Conservation (phyloP, 345 rosid genomes). For the Gynandropsis gynandra region DNA sequence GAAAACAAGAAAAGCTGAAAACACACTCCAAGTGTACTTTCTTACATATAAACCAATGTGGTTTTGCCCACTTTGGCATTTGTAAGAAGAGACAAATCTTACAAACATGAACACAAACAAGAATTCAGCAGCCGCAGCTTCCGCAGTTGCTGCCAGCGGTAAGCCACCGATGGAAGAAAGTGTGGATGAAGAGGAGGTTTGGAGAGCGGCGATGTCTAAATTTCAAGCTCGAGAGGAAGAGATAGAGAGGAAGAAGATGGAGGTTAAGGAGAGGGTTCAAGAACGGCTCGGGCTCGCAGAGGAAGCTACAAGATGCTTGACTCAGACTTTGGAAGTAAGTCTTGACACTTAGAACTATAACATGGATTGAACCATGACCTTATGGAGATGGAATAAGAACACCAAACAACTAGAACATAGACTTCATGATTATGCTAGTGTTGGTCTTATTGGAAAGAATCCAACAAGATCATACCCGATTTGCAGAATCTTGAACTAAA, state of each 20-base stretch:
- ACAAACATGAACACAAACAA: constrained; percentile 25
- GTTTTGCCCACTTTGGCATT: constrained; percentile 7
- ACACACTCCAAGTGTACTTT: constrained; percentile 6
- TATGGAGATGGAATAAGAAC: background rate
- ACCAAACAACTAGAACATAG: background rate
- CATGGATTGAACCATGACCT: background rate
- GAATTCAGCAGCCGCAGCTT: constrained; percentile 24
- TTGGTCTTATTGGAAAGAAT: too few species aligned
- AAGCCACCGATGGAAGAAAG: constrained; percentile 45
- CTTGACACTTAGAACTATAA: background rate
- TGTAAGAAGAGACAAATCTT: constrained; percentile 8
- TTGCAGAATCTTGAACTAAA: too few species aligned
- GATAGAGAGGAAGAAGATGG: constrained; percentile 69
- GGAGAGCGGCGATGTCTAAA: constrained; percentile 43
- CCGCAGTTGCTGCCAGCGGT: constrained; percentile 23
- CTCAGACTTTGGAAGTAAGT: constrained; percentile 69
- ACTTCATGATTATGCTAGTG: too few species aligned
- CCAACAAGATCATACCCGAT: too few species aligned
- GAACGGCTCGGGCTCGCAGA: constrained; percentile 62
- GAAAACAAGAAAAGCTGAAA: background rate
- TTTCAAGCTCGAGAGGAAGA: constrained; percentile 74
- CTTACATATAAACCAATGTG: constrained; percentile 17
- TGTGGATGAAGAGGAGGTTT: constrained; percentile 41
- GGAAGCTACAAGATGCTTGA: constrained; percentile 62
- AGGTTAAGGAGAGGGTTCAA: constrained; percentile 60